Evolutionary conservation across 768 basidiomycete genomes (phyloP).

Genomic region (Lactarius tabidus): DNA sequence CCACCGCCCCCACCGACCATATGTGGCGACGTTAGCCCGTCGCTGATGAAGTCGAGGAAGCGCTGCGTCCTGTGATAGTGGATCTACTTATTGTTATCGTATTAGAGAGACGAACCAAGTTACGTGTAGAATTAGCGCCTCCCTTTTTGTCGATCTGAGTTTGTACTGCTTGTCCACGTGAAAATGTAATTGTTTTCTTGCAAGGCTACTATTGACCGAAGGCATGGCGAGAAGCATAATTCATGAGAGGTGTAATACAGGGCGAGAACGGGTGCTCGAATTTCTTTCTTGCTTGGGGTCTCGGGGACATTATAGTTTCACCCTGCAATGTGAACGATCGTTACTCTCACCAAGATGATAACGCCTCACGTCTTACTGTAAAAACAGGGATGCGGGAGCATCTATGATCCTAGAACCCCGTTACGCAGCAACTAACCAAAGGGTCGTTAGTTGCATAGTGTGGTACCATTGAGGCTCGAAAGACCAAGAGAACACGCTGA

Average conservation of each 20-base stretch:
- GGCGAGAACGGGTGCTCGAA: neutral
- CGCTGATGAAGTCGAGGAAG: constrained; percentile 8
- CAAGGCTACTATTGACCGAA: neutral
- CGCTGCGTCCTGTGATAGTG: constrained; percentile 4
- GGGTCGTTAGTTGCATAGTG: neutral
- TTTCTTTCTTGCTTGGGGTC: neutral
- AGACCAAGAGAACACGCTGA: neutral
- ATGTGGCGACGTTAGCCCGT: neutral
- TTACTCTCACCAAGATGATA: neutral
- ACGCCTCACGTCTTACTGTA: neutral
- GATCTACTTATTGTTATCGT: constrained; percentile 22
- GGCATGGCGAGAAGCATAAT: neutral
- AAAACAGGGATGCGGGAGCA: neutral
- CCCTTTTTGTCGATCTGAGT: constrained; percentile 22
- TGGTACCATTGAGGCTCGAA: neutral
- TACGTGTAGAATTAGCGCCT: constrained; percentile 15
- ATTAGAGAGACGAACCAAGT: neutral
- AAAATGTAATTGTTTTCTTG: constrained; percentile 17
- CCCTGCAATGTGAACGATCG: neutral
- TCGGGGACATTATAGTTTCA: neutral
- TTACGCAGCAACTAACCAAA: neutral
- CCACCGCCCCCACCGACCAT: constrained; percentile 11
- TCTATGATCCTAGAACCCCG: neutral
- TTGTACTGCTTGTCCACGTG: constrained; percentile 16
- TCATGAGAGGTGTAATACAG: neutral